phyloP scores from a whole-genome alignment of 371 early-diverging fungal species.

The Mucor piriformis region DNA sequence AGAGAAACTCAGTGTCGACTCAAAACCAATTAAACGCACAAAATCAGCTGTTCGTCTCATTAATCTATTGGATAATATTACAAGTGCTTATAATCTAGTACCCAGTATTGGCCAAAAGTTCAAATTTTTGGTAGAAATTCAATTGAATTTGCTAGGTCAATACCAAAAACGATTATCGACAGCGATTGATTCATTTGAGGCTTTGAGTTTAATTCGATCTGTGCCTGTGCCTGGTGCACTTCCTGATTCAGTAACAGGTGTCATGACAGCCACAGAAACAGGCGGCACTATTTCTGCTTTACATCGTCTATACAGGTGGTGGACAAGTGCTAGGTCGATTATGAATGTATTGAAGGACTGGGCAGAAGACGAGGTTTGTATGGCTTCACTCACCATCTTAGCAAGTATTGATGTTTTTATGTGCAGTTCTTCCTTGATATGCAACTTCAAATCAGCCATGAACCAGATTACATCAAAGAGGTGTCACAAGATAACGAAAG shows the following conservation, averaged over 20 bases:
- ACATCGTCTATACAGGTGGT: conserved; percentile 54
- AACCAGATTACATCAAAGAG: conserved; percentile 3
- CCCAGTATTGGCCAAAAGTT: conserved; percentile 42
- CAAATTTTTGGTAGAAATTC: conserved; percentile 56
- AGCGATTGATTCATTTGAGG: conserved; percentile 59
- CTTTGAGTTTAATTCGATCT: conserved; percentile 47
- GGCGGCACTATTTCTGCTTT: conserved; percentile 45
- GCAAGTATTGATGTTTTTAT: not conserved
- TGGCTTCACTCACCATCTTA: not conserved
- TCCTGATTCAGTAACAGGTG: conserved; percentile 55
- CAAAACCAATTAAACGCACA: conserved; percentile 27
- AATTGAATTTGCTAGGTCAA: conserved; percentile 49
- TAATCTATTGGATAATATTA: conserved; percentile 63
- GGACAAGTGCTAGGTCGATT: conserved; percentile 51
- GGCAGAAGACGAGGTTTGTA: conserved; percentile 59
- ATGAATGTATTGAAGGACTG: conserved; percentile 49
- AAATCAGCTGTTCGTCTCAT: conserved; percentile 63
- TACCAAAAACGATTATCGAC: conserved; percentile 52
- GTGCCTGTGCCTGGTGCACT: conserved; percentile 56
- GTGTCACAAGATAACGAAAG: conserved; percentile 4
- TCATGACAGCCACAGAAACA: conserved; percentile 39
- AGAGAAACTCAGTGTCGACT: conserved; percentile 22
- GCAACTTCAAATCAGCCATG: conserved; percentile 47
- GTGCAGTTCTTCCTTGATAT: conserved; percentile 59
- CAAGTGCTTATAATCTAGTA: conserved; percentile 51